These are phyloP conservation scores for Phytophthora pini DNA, from an alignment of 352 stramenopile species.

Conservation along the genomic window DNA sequence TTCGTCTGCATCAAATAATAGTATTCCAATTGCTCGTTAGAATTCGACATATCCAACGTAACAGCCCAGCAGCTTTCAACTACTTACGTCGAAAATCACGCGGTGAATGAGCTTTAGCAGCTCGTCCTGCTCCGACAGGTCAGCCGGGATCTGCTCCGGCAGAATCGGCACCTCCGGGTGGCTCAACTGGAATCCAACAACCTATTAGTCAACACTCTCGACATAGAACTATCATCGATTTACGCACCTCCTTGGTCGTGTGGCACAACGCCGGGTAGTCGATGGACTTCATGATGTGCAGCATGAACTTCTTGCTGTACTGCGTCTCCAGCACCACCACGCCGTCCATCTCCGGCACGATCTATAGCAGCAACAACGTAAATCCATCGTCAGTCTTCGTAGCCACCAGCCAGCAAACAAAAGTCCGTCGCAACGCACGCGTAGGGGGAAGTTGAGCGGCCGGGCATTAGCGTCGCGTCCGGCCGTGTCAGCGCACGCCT, in stretches of 20 bases:
- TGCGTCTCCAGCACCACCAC: slow-evolving; percentile 82
- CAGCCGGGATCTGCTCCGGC: slow-evolving; percentile 64
- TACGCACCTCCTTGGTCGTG: slow-evolving; percentile 73
- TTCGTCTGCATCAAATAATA: slow-evolving; percentile 58
- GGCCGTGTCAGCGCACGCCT: slow-evolving; percentile 82
- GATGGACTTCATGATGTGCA: slow-evolving; percentile 89
- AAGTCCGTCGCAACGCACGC: slow-evolving; percentile 33
- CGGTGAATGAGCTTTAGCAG: slow-evolving; percentile 80
- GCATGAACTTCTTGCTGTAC: slow-evolving; percentile 86
- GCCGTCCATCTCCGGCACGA: slow-evolving; percentile 77
- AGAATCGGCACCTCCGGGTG: slow-evolving; percentile 80
- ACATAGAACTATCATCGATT: not conserved
- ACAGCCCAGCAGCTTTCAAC: not conserved
- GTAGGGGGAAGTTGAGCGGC: slow-evolving; percentile 85
- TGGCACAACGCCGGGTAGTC: slow-evolving; percentile 80
- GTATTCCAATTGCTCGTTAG: too few species aligned
- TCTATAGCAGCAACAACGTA: slow-evolving; percentile 42
- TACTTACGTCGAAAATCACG: slow-evolving; percentile 82
- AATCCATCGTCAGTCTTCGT: not conserved
- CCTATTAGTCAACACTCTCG: not conserved
- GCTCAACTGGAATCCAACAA: slow-evolving; percentile 56
- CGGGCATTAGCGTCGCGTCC: slow-evolving; percentile 59
- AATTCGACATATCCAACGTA: too few species aligned
- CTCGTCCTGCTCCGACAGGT: slow-evolving; percentile 67
- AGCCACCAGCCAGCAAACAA: slow-evolving; percentile 1